Evolutionary conservation across 768 basidiomycete species (phyloP).

Genomic region (Tubosaeta sp.): DNA sequence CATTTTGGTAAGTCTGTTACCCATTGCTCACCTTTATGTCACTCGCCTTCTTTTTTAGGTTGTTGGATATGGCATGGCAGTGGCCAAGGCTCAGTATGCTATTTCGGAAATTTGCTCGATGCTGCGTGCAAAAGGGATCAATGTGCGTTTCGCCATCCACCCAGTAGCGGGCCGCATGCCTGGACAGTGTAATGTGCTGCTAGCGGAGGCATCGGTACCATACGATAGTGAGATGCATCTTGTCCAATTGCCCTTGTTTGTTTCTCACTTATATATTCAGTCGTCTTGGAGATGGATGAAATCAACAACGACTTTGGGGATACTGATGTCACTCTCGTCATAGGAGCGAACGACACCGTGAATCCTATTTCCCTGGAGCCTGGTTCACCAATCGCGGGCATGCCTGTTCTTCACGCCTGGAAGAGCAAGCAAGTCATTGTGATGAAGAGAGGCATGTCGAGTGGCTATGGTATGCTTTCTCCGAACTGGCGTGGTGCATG

Average conservation of each 20-base stretch:
- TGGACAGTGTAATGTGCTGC: conserved; percentile 87
- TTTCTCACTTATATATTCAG: conserved; percentile 32
- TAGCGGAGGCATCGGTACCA: conserved; percentile 87
- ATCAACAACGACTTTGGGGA: conserved; percentile 90
- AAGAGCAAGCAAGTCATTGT: conserved; percentile 90
- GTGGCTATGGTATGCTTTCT: conserved; percentile 66
- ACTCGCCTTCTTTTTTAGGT: conserved; percentile 39
- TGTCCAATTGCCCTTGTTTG: background rate
- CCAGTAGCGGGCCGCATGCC: conserved; percentile 94
- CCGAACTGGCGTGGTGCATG: background rate
- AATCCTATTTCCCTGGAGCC: conserved; percentile 87
- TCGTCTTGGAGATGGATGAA: conserved; percentile 91
- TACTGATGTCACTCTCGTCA: conserved; percentile 87
- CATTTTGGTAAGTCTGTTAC: conserved; percentile 51
- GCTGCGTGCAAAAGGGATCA: conserved; percentile 69
- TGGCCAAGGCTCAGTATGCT: conserved; percentile 84
- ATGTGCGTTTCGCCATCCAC: conserved; percentile 83
- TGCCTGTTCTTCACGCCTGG: conserved; percentile 92
- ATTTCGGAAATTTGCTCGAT: conserved; percentile 71
- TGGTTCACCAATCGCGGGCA: conserved; percentile 84
- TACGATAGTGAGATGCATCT: conserved; percentile 64
- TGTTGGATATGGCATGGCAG: conserved; percentile 89
- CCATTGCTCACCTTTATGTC: background rate
- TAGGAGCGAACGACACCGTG: conserved; percentile 90
- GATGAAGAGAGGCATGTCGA: conserved; percentile 89